Conservation (phyloP, 169 alveolate genomes). For the Theileria orientalis region DNA sequence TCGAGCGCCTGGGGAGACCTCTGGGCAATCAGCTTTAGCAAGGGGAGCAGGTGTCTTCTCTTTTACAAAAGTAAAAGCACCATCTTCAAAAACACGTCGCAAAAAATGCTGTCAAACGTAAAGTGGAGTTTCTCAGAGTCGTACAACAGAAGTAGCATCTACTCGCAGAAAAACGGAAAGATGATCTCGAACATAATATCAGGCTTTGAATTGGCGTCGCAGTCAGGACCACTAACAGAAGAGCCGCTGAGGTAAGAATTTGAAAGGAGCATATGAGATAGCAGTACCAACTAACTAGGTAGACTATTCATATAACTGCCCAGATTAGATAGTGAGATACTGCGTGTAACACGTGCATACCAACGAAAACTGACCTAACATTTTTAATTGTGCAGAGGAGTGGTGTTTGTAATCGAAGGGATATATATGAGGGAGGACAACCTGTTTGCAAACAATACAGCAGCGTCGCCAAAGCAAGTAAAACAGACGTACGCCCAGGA, state of each 20-base stretch:
- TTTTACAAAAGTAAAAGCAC: slow-evolving; percentile 35
- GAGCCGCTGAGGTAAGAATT: slow-evolving; percentile 91
- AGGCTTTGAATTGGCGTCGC: slow-evolving; percentile 92
- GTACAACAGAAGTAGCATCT: slow-evolving; percentile 30
- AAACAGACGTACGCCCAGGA: no score
- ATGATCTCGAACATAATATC: slow-evolving; percentile 63
- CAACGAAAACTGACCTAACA: neutral
- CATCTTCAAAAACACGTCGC: neutral
- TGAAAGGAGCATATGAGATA: slow-evolving; percentile 2
- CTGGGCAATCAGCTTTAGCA: slow-evolving; percentile 57
- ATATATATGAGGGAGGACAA: neutral
- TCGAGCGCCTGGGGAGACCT: slow-evolving; percentile 46
- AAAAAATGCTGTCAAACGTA: slow-evolving; percentile 21
- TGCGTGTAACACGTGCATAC: neutral
- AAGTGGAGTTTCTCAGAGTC: slow-evolving; percentile 58
- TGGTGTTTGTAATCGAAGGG: slow-evolving; percentile 56
- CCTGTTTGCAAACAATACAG: neutral
- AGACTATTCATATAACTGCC: no score
- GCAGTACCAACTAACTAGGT: neutral
- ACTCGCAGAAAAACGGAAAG: slow-evolving; percentile 35
- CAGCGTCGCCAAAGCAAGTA: neutral
- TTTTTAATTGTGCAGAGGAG: slow-evolving; percentile 57
- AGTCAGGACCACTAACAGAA: slow-evolving; percentile 92
- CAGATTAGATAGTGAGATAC: neutral
- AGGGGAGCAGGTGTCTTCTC: slow-evolving; percentile 61